A percentile compares a stretch with the other conserved stretches of the same genome.
Conservation (phyloP, 768 basidiomycete species). For the Udeniomyces megalosporus region DNA sequence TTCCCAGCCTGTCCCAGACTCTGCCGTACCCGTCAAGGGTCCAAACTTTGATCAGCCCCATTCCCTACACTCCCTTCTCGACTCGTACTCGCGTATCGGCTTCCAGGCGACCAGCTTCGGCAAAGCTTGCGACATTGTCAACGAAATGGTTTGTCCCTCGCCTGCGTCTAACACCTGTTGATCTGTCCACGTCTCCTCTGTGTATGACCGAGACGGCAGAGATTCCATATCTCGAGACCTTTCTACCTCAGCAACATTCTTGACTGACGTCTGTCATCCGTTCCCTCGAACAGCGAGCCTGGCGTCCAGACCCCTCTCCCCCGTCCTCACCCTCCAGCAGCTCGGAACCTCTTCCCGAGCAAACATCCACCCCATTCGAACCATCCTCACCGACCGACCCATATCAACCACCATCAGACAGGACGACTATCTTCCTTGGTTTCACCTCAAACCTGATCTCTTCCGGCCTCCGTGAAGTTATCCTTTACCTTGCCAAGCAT, state of each 20-base stretch:
- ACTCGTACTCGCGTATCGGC: constrained; percentile 74
- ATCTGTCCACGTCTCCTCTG: too few species aligned
- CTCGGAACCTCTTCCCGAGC: too few species aligned
- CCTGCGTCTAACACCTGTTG: too few species aligned
- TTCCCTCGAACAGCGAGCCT: constrained; percentile 65
- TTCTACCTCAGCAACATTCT: background rate
- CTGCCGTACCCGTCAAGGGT: constrained; percentile 44
- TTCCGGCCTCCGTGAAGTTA: constrained; percentile 84
- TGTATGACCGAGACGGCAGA: too few species aligned
- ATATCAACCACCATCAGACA: constrained; percentile 37
- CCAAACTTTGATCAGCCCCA: constrained; percentile 64
- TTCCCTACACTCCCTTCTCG: constrained; percentile 52
- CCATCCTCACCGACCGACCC: constrained; percentile 2
- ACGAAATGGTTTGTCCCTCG: constrained; percentile 64
- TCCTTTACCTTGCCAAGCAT: constrained; percentile 82
- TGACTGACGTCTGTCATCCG: background rate
- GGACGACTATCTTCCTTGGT: constrained; percentile 79
- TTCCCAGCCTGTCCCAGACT: constrained; percentile 7
- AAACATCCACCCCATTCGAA: background rate
- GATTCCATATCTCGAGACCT: too few species aligned
- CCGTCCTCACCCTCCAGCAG: too few species aligned
- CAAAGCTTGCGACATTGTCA: constrained; percentile 72
- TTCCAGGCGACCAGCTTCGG: constrained; percentile 94
- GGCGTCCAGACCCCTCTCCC: constrained; percentile 54
- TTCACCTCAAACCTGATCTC: constrained; percentile 99